Percentiles rank a stretch among this genome's conserved stretches.
These are phyloP conservation scores for Infundibulicybe gibba DNA, from an alignment of 768 basidiomycete species.

Conservation along the genomic window DNA sequence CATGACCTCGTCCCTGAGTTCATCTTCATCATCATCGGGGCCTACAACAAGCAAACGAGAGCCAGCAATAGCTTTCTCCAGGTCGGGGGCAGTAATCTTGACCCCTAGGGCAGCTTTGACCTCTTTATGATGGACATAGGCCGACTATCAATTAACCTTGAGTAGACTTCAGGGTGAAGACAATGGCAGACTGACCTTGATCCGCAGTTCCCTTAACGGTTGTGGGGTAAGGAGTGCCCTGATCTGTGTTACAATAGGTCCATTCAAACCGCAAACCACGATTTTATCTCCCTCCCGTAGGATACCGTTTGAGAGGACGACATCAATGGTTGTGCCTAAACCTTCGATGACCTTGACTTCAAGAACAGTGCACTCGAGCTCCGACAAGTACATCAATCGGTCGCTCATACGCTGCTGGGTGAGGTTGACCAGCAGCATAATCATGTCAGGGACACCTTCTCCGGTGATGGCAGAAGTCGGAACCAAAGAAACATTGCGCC, in stretches of 20 bases:
- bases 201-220: slow-evolving; percentile 89
- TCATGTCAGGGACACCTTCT: slow-evolving; percentile 99
- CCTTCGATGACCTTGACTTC: slow-evolving; percentile 99
- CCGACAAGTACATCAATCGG: slow-evolving; percentile 95
- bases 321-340: slow-evolving; percentile 96
- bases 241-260: slow-evolving; percentile 93
- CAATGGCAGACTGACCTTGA: slow-evolving; percentile 62
- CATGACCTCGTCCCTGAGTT: slow-evolving; percentile 94
- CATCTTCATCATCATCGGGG: slow-evolving; percentile 96
- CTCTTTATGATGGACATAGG: slow-evolving; percentile 95
- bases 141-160: slow-evolving; percentile 52
- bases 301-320: slow-evolving; percentile 92
- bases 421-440: slow-evolving; percentile 95
- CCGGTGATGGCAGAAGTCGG: slow-evolving; percentile 98
- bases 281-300: slow-evolving; percentile 90
- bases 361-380: slow-evolving; percentile 95
- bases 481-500: slow-evolving; percentile 91
- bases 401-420: slow-evolving; percentile 99
- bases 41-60: slow-evolving; percentile 90
- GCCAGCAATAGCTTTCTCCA: slow-evolving; percentile 98
- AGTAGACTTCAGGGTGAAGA: slow-evolving; percentile 1
- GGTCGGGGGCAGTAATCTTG: slow-evolving; percentile 91
- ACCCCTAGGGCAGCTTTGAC: slow-evolving; percentile 97
- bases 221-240: slow-evolving; percentile 95
- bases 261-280: slow-evolving; percentile 95